phyloP scores from a whole-genome alignment of 2,329 filamentous ascomycete species.

The Ophiostoma sp. region DNA sequence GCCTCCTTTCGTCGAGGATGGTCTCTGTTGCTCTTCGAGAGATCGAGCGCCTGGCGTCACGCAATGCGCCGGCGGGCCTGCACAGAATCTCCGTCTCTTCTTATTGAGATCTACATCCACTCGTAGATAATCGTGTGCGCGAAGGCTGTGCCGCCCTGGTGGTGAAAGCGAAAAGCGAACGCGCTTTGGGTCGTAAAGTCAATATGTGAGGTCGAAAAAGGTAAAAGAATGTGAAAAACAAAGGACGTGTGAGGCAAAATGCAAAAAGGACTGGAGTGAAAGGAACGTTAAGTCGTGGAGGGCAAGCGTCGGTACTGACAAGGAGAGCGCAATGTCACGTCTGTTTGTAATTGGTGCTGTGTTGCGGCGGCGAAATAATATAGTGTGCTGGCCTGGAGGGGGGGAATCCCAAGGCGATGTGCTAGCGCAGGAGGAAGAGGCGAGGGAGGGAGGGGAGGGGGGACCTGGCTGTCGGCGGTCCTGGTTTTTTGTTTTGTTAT shows the following conservation, averaged over 20 bases:
- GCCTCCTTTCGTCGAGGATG: not conserved
- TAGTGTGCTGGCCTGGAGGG: constrained; percentile 5
- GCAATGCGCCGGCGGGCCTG: constrained; percentile 26
- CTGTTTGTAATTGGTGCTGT: not conserved
- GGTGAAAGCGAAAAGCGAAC: not conserved
- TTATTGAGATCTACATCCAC: constrained; percentile 27
- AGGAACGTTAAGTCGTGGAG: not conserved
- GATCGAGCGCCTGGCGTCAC: constrained; percentile 22
- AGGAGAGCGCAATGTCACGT: constrained; percentile 5
- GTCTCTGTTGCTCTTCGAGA: constrained; percentile 4
- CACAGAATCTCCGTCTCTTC: constrained; percentile 1
- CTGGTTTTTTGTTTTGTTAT: not conserved
- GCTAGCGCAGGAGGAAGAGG: constrained; percentile 21
- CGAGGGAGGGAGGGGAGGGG: not conserved
- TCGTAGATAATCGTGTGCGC: constrained; percentile 13
- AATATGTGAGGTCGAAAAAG: not conserved
- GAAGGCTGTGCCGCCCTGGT: not conserved
- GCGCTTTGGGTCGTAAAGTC: not conserved
- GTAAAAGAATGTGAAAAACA: not conserved
- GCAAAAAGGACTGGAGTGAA: not conserved
- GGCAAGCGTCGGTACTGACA: constrained; percentile 9
- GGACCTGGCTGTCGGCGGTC: constrained; percentile 9
- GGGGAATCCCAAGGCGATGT: constrained; percentile 3
- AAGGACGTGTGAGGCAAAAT: constrained; percentile 1
- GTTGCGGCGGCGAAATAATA: constrained; percentile 13